Percentiles rank a stretch among this genome's conserved stretches.
Conservation (phyloP, 176 grass and related monocot species). For the Bonia amplexicaulis region DNA sequence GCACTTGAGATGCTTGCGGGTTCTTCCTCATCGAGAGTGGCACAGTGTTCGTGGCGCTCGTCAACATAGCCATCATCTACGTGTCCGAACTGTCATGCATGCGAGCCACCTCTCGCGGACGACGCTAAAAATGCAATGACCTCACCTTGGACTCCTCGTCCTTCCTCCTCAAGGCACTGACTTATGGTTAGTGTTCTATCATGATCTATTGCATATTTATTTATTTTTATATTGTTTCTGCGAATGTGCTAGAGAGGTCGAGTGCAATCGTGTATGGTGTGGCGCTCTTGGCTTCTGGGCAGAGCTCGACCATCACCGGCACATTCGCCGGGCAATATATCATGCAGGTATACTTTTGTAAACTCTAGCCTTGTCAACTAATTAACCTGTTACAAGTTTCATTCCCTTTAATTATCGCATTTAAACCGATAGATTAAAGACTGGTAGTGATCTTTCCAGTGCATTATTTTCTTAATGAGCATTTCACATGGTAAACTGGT, state of each 20-base stretch:
- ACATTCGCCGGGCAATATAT: conserved; percentile 93
- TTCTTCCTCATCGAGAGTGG: conserved; percentile 85
- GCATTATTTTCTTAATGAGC: background rate
- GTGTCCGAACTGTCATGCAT: conserved; percentile 64
- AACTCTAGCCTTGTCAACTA: too few species aligned
- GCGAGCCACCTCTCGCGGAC: conserved; percentile 31
- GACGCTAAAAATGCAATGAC: conserved; percentile 43
- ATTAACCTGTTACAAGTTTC: too few species aligned
- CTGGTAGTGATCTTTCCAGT: too few species aligned
- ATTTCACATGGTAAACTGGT: background rate
- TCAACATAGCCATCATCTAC: conserved; percentile 75
- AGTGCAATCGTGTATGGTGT: conserved; percentile 75
- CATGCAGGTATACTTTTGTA: conserved; percentile 58
- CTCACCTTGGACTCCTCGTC: conserved; percentile 67
- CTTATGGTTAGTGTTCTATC: background rate
- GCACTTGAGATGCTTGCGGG: conserved; percentile 51
- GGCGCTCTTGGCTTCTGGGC: conserved; percentile 85
- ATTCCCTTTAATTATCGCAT: too few species aligned
- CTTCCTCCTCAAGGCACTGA: conserved; percentile 69
- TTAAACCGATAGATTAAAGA: too few species aligned
- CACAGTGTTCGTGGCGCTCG: conserved; percentile 73
- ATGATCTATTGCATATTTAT: background rate
- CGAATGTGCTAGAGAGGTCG: conserved; percentile 83
- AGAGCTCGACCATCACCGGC: conserved; percentile 92
- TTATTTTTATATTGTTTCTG: background rate